These are phyloP conservation scores for Russula dissimulans DNA, from an alignment of 768 basidiomycete species.

Conservation along the genomic window DNA sequence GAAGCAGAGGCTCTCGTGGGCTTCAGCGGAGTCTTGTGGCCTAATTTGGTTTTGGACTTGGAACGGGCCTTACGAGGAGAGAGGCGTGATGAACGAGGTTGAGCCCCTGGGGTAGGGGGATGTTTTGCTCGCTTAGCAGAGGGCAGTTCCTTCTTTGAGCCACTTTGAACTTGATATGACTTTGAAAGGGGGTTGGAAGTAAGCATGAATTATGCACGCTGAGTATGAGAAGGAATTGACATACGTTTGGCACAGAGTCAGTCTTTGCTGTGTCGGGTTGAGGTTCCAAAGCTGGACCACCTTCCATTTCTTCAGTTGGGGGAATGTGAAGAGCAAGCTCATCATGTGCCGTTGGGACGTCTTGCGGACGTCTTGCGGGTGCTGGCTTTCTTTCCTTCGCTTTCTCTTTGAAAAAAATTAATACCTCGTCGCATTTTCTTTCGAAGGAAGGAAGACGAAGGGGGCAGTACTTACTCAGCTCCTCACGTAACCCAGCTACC, in stretches of 20 bases:
- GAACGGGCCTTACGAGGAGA: conserved; percentile 12
- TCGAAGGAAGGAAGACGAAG: not conserved
- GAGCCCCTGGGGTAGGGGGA: not conserved
- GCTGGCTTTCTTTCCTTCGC: conserved; percentile 40
- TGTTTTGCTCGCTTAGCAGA: not conserved
- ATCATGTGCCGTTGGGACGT: not conserved
- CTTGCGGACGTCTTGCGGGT: conserved; percentile 17
- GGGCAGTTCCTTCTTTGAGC: not conserved
- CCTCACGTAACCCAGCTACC: conserved; percentile 42
- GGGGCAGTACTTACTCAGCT: conserved; percentile 41
- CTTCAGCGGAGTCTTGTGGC: conserved; percentile 4
- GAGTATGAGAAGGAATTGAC: not conserved
- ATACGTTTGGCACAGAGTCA: not conserved
- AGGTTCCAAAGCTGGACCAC: not conserved
- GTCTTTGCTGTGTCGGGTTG: not conserved
- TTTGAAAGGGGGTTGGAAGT: not conserved
- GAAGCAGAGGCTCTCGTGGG: conserved; percentile 21
- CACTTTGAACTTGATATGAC: not conserved
- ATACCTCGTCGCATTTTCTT: not conserved
- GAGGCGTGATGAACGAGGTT: conserved; percentile 4
- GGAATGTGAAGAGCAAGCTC: conserved; percentile 1
- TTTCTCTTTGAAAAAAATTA: conserved; percentile 4
- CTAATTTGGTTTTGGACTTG: conserved; percentile 6
- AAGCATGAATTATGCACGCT: not conserved
- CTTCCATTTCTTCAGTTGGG: conserved; percentile 34